These are phyloP conservation scores for Fusarium acutatum DNA, from an alignment of 2,329 filamentous ascomycete genomes.

Conservation along the genomic window DNA sequence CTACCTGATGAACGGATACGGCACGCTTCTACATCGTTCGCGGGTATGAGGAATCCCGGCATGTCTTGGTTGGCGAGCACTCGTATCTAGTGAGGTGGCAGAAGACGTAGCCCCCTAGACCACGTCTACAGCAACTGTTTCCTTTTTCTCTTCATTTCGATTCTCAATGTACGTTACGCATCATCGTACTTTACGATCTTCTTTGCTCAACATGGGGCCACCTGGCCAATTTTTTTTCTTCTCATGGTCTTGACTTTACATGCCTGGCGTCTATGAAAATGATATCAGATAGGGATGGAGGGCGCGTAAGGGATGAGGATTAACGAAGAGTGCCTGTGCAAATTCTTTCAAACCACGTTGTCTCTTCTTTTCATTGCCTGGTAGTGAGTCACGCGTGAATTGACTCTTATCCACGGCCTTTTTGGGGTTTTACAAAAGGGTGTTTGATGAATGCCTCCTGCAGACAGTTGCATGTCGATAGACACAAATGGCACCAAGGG, in stretches of 20 bases:
- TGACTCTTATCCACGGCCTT: slow-evolving; percentile 9
- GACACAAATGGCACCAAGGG: slow-evolving; percentile 31
- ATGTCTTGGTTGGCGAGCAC: slow-evolving; percentile 25
- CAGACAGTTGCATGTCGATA: slow-evolving; percentile 31
- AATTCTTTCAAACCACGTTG: slow-evolving; percentile 25
- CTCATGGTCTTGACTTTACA: slow-evolving; percentile 32
- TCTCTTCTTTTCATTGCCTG: slow-evolving; percentile 38
- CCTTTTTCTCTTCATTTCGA: slow-evolving; percentile 41
- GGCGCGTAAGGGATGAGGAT: slow-evolving; percentile 34
- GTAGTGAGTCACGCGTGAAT: not conserved
- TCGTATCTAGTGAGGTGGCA: slow-evolving; percentile 23
- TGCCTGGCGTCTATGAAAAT: slow-evolving; percentile 40
- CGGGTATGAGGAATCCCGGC: slow-evolving; percentile 3
- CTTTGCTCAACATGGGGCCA: slow-evolving; percentile 39
- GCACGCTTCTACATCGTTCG: slow-evolving; percentile 11
- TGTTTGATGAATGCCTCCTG: slow-evolving; percentile 27
- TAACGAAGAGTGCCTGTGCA: slow-evolving; percentile 19
- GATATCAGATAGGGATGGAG: slow-evolving; percentile 33
- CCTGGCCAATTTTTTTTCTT: slow-evolving; percentile 33
- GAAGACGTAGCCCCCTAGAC: slow-evolving; percentile 15
- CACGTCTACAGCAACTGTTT: slow-evolving; percentile 30
- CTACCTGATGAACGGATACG: slow-evolving; percentile 17
- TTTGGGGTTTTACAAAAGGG: slow-evolving; percentile 35
- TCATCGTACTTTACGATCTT: slow-evolving; percentile 47
- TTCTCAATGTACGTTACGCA: slow-evolving; percentile 50